Conservation (phyloP, 1,139 yeast species). For the Debaryomyces robertsiae region DNA sequence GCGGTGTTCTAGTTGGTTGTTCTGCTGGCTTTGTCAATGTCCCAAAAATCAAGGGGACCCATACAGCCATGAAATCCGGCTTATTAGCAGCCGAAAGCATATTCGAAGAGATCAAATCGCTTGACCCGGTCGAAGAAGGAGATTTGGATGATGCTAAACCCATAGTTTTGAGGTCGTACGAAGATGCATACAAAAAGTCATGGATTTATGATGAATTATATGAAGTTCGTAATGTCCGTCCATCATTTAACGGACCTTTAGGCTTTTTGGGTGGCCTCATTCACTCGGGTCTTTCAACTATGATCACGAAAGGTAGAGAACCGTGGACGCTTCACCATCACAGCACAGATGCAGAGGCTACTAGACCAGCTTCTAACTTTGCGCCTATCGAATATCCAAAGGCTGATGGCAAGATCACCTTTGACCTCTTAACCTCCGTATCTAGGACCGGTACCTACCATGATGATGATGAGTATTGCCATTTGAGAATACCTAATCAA, state of each 20-base stretch:
- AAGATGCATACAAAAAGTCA: constrained; percentile 64
- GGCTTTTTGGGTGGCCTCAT: constrained; percentile 80
- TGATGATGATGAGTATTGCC: constrained; percentile 91
- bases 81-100: constrained; percentile 91
- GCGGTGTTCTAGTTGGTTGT: constrained; percentile 93
- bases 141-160: constrained; percentile 43
- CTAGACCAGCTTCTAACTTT: constrained; percentile 65
- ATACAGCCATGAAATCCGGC: constrained; percentile 94
- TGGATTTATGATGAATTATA: constrained; percentile 86
- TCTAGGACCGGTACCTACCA: constrained; percentile 96
- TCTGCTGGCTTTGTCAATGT: constrained; percentile 96
- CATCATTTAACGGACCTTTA: constrained; percentile 74
- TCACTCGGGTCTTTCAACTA: constrained; percentile 83
- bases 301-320: constrained; percentile 72
- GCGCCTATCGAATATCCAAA: constrained; percentile 85
- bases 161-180: constrained; percentile 59
- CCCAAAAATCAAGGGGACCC: constrained; percentile 97
- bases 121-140: constrained; percentile 54
- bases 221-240: constrained; percentile 86
- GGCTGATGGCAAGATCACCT: constrained; percentile 88
- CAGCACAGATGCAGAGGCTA: constrained; percentile 70
- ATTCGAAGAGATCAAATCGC: constrained; percentile 53
- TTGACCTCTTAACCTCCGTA: constrained; percentile 89
- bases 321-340: constrained; percentile 86
- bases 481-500: constrained; percentile 77